phyloP scores from a whole-genome alignment of 192 early-diverging fungal genomes.

The Podila minutissima region DNA sequence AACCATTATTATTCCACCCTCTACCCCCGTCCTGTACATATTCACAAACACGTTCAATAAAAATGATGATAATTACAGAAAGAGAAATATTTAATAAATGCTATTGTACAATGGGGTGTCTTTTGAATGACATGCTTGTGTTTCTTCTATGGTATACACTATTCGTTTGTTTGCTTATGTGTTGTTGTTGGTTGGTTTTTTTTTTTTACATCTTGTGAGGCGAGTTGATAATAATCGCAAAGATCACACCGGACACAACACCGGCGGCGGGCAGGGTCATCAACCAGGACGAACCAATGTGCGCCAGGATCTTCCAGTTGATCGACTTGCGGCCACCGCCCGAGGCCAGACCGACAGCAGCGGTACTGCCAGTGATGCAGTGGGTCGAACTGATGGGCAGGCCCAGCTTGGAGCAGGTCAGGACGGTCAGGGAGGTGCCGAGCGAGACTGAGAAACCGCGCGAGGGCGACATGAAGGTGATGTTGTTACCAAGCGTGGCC shows the following conservation, averaged over 20 bases:
- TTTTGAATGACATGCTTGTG: too few species aligned
- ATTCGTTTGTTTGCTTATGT: neutral
- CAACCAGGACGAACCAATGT: slow-evolving; percentile 75
- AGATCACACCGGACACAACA: neutral
- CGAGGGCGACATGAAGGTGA: slow-evolving; percentile 83
- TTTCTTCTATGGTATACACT: neutral
- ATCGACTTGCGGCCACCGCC: slow-evolving; percentile 60
- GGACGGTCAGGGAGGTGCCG: slow-evolving; percentile 79
- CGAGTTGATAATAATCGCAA: slow-evolving; percentile 4
- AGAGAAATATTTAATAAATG: too few species aligned
- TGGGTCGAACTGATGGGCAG: slow-evolving; percentile 87
- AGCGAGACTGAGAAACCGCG: slow-evolving; percentile 86
- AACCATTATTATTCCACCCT: too few species aligned
- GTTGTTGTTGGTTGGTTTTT: slow-evolving; percentile 19
- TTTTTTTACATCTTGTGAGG: slow-evolving; percentile 23
- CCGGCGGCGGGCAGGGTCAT: slow-evolving; percentile 3
- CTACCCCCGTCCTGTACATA: too few species aligned
- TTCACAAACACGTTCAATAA: too few species aligned
- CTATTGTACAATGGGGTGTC: too few species aligned
- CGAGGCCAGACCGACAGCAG: slow-evolving; percentile 68
- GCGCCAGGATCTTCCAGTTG: slow-evolving; percentile 79
- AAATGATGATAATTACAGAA: too few species aligned
- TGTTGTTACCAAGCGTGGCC: slow-evolving; percentile 81
- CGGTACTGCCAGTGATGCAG: slow-evolving; percentile 83
- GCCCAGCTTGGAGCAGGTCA: slow-evolving; percentile 81